Percentiles rank a stretch among this genome's conserved stretches.
These are phyloP conservation scores for Psilocybe sp. DNA, from an alignment of 768 basidiomycete genomes.

Conservation along the genomic window DNA sequence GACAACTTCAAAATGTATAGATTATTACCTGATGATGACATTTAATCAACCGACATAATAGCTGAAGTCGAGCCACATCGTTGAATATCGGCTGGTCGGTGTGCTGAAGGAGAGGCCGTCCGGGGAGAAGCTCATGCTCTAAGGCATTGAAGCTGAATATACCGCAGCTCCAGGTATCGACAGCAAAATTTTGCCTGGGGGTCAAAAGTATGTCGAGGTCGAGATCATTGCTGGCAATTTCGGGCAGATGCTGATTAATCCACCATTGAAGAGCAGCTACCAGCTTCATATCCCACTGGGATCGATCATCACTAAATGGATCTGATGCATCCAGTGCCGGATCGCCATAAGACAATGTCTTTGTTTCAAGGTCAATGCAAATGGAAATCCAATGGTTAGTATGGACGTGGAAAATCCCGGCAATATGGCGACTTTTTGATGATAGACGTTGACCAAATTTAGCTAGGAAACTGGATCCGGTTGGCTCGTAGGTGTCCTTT, in stretches of 20 bases:
- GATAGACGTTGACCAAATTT: neutral
- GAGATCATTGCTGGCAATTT: neutral
- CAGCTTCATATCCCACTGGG: no score
- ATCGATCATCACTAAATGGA: no score
- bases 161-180: neutral
- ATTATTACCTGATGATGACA: neutral
- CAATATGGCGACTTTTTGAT: neutral
- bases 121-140: neutral
- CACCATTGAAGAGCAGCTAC: neutral
- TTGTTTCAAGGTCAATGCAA: neutral
- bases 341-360: neutral
- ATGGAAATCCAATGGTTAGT: conserved; percentile 1
- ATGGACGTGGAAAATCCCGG: conserved; percentile 1
- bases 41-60: neutral
- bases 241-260: neutral
- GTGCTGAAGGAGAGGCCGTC: neutral
- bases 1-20: no score
- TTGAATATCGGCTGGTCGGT: neutral
- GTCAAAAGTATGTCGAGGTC: neutral
- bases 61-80: neutral
- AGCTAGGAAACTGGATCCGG: neutral
- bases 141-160: neutral
- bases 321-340: neutral
- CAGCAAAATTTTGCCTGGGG: neutral
- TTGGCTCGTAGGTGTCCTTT: neutral